Base-by-base conservation (phyloP, 306 rosid species). In the Lupinus albus region DNA sequence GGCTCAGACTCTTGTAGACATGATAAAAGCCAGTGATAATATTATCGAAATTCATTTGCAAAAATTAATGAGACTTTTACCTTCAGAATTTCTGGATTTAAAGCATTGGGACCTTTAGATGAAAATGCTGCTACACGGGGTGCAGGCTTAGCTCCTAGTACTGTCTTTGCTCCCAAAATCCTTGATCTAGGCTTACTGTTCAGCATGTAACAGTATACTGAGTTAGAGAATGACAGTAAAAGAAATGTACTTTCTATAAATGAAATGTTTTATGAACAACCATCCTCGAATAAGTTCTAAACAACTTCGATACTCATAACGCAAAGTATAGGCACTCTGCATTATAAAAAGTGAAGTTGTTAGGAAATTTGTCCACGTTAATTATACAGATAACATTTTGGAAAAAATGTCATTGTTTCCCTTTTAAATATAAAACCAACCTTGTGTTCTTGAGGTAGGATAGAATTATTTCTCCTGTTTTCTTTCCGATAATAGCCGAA, bases 41-140 rank as follows among this genome's bases (percentile, higher is more conserved):
- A 64, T 2, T 35, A 15, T 47, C 41, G 32, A 28, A 36, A 48
- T 58, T 71, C 60, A 21, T 5, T 49, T 39, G 35, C 52, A 25
- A 41, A 41, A 13, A 50, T 13, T 42, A 61, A 17, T 41, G 65
- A 63, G 56, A 33, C 56, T 25, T 48, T 69, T 76, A 89, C 96
- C 96, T 89, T 89, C 85, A 89, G 65, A 71, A 89, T 89, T 80
- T 87, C 94, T 2, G 94, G 94, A 55, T 87, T 89, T 79, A 89
- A 72, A 56, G 86, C 78, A 75, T 85, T 89, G 61, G 96, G 96
- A 20, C 96, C 96, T 76, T 62, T 87, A 8, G 96, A 87, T 71
- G 96, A 89, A 82, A 89, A 89, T 54, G 89, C 68, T 45, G 96
- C 76, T 38, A 89, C 91, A 10, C 91, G 89, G 8, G 96, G 96